These are phyloP conservation scores for Fusarium decemcellulare DNA, from an alignment of 2,329 filamentous ascomycete species.

Conservation along the genomic window DNA sequence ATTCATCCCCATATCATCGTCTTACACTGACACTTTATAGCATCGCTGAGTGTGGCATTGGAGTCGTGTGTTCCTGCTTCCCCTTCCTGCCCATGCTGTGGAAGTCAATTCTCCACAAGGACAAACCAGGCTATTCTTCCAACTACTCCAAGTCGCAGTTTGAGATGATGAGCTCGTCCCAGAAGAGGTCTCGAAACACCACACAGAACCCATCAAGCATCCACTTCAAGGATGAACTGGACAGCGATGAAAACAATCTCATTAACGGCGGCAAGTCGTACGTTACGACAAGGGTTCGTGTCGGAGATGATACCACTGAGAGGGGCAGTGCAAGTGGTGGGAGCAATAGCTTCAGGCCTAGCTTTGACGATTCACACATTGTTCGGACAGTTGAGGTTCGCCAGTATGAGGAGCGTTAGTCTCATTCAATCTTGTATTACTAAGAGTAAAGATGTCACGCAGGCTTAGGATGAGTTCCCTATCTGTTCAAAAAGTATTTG, in stretches of 20 bases:
- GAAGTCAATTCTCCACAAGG: constrained; percentile 34
- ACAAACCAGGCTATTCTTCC: constrained; percentile 29
- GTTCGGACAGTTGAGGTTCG: constrained; percentile 28
- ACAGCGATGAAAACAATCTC: constrained; percentile 31
- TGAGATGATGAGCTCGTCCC: constrained; percentile 30
- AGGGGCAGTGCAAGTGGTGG: constrained; percentile 1
- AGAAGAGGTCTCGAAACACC: constrained; percentile 15
- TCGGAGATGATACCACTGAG: not conserved
- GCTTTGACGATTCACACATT: constrained; percentile 23
- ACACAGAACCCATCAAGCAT: constrained; percentile 1
- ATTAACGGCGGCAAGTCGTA: constrained; percentile 17
- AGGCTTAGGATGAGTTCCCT: too few species aligned
- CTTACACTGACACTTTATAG: not conserved
- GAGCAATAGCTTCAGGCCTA: not conserved
- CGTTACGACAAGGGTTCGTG: constrained; percentile 21
- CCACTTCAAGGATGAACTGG: constrained; percentile 13
- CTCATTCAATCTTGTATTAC: too few species aligned
- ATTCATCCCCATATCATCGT: fast-evolving
- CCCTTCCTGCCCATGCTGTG: constrained; percentile 36
- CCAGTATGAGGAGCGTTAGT: constrained; percentile 22
- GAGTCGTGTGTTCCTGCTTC: constrained; percentile 34
- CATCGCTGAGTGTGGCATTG: constrained; percentile 34
- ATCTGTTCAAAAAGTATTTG: too few species aligned
- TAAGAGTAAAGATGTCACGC: too few species aligned
- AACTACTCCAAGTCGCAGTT: constrained; percentile 19